Evolutionary conservation across 176 grass and related monocot species (phyloP), one percentile per base, ranked within the genome.

Genomic region (Oryza officinalis): DNA sequence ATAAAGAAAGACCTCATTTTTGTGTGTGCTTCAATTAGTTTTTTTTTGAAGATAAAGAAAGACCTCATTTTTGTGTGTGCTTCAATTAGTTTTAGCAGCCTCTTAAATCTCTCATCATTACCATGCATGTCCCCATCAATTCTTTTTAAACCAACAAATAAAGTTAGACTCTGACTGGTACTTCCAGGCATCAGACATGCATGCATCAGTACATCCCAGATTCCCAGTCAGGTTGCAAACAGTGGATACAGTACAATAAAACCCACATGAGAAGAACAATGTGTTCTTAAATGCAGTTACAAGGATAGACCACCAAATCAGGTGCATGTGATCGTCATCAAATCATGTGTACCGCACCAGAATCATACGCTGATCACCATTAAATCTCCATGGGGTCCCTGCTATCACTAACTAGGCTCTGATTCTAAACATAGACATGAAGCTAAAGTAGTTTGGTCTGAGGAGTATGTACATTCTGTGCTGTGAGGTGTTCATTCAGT

Each of bases 231-330:
- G n/a, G 14, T 23, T 20, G 54, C n/a, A 20, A 54, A 84, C 57
- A 74, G 23, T 41, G 17, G 5, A 18, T 28, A 22, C 22, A 22
- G 27, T 40, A 22, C 52, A 25, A 57, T 57, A 57, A 54, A 63
- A 47, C 45, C 25, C 70, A 71, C 65, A 64, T 54, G 10, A 6
- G 68, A 67, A 65, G 77, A 86, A 86, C 77, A 86, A 41, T 22
- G 11, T 28, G 2, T 52, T 23, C 2, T 61, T 85, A 47, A 77
- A 76, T 82, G 22, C 72, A 44, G n/a, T 47, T 65, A 71, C 65
- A 82, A 77, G 64, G 79, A 87, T 71, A 66, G 73, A 46, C 25
- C 30, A 88, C 80, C 86, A 43, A 88, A 83, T 25, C 37, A n/a
- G 20, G 57, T 15, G 44, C 52, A 32, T 57, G 23, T 26, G 80